A percentile compares a stretch with the other conserved stretches of the same genome.
phyloP scores from a whole-genome alignment of 2,329 filamentous ascomycete genomes.

The Cadophora sp. region DNA sequence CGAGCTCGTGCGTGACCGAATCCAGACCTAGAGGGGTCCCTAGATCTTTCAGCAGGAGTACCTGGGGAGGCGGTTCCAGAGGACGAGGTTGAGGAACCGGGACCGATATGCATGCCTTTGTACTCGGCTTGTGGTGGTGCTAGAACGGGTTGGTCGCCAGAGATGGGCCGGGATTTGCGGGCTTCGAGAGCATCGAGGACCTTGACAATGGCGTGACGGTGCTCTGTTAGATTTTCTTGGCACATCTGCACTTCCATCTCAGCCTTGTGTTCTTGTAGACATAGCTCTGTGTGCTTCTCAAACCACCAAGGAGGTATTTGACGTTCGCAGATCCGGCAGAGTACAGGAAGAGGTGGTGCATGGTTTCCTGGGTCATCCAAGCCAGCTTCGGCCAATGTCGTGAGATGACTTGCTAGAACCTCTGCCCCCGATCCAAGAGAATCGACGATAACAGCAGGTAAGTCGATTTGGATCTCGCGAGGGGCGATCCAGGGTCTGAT shows the following conservation, averaged over 20 bases:
- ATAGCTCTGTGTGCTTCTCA: conserved; percentile 97
- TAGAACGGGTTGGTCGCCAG: conserved; percentile 55
- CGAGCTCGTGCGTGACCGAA: conserved; percentile 81
- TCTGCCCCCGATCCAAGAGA: conserved; percentile 94
- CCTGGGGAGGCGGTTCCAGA: conserved; percentile 75
- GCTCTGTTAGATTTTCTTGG: conserved; percentile 89
- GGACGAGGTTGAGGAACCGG: conserved; percentile 69
- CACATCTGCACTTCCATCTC: conserved; percentile 98
- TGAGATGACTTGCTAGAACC: conserved; percentile 92
- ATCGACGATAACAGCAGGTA: conserved; percentile 88
- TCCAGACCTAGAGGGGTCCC: conserved; percentile 70
- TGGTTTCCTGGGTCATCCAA: conserved; percentile 77
- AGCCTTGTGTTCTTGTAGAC: conserved; percentile 91
- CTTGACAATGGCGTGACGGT: conserved; percentile 92
- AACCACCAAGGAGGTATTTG: conserved; percentile 99
- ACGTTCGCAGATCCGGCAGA: conserved; percentile 96
- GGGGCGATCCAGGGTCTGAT: conserved; percentile 88
- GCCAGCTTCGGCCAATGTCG: conserved; percentile 83
- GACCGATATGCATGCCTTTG: conserved; percentile 85
- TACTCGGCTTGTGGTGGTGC: conserved; percentile 74
- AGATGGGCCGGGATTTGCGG: conserved; percentile 69
- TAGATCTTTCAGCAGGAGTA: conserved; percentile 73
- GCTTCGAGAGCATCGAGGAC: conserved; percentile 92
- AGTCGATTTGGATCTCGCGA: conserved; percentile 93
- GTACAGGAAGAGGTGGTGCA: conserved; percentile 81